These are phyloP conservation scores for Porcisia hertigi DNA, from an alignment of 208 protist species.

Conservation along the genomic window DNA sequence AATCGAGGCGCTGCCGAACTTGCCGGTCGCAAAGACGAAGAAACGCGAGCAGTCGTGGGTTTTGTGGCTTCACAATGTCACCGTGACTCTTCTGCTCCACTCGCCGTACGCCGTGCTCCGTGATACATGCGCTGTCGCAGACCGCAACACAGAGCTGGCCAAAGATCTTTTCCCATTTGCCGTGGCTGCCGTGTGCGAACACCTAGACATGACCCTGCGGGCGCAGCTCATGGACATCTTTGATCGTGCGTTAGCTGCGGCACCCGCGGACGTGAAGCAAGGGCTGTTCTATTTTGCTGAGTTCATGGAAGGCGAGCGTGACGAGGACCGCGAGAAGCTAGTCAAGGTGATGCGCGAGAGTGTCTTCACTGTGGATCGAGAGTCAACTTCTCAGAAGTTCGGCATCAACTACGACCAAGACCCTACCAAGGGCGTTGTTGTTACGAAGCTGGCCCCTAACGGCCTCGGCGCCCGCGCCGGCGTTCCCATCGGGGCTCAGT, in stretches of 20 bases:
- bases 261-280: constrained; percentile 82
- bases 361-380: constrained; percentile 61
- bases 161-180: constrained; percentile 86
- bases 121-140: constrained; percentile 47
- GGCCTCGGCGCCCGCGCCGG: constrained; percentile 68
- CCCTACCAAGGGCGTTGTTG: constrained; percentile 58
- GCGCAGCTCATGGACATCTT: constrained; percentile 73
- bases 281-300: constrained; percentile 81
- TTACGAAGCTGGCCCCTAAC: constrained; percentile 82
- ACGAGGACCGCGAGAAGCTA: constrained; percentile 48
- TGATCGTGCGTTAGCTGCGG: constrained; percentile 56
- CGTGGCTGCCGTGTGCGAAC: constrained; percentile 64
- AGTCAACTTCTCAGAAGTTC: constrained; percentile 67
- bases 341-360: constrained; percentile 48
- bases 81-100: constrained; percentile 66
- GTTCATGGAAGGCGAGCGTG: constrained; percentile 85
- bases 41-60: constrained; percentile 92
- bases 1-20: constrained; percentile 58
- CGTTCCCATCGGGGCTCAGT: constrained; percentile 69
- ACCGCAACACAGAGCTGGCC: constrained; percentile 76
- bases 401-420: constrained; percentile 92
- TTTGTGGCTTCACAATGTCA: constrained; percentile 83
- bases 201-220: constrained; percentile 43
- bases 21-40: constrained; percentile 75
- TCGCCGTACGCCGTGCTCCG: constrained; percentile 85